Conservation (phyloP, 805 yeast species). For the Zygotorulaspora sp. region DNA sequence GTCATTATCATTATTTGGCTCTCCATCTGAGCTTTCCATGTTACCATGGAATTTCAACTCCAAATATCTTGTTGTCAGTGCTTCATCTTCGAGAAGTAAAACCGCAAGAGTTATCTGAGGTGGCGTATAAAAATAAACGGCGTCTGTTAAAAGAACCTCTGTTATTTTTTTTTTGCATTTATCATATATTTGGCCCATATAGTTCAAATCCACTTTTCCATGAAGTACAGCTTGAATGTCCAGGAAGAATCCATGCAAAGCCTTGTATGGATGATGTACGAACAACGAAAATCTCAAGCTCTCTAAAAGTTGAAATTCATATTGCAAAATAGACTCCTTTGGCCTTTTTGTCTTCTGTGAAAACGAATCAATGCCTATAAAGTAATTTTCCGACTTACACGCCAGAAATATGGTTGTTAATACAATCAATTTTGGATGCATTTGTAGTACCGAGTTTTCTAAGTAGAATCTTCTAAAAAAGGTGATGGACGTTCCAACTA, state of each 20-base stretch:
- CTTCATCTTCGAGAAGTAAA: constrained; percentile 60
- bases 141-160: constrained; percentile 73
- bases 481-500: constrained; percentile 77
- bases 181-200: constrained; percentile 67
- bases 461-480: constrained; percentile 80
- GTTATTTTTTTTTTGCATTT: constrained; percentile 59
- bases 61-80: constrained; percentile 61
- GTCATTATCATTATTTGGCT: constrained; percentile 18
- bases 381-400: constrained; percentile 87
- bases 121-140: constrained; percentile 74
- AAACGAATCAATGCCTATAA: constrained; percentile 78
- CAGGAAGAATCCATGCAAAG: constrained; percentile 90
- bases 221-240: constrained; percentile 67
- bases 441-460: constrained; percentile 76
- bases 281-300: constrained; percentile 71
- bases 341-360: constrained; percentile 65
- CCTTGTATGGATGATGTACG: constrained; percentile 84
- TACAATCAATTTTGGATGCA: constrained; percentile 80
- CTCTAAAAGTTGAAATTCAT: constrained; percentile 75
- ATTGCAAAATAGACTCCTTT: constrained; percentile 61
- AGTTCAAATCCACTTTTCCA: constrained; percentile 46
- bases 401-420: constrained; percentile 82
- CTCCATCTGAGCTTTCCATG: constrained; percentile 8
- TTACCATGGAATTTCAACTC: constrained; percentile 50
- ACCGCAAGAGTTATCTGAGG: constrained; percentile 94